Percentiles rank a stretch among this genome's conserved stretches.
phyloP scores from a whole-genome alignment of 1,284 basidiomycete genomes.

The Golubevia sp. region DNA sequence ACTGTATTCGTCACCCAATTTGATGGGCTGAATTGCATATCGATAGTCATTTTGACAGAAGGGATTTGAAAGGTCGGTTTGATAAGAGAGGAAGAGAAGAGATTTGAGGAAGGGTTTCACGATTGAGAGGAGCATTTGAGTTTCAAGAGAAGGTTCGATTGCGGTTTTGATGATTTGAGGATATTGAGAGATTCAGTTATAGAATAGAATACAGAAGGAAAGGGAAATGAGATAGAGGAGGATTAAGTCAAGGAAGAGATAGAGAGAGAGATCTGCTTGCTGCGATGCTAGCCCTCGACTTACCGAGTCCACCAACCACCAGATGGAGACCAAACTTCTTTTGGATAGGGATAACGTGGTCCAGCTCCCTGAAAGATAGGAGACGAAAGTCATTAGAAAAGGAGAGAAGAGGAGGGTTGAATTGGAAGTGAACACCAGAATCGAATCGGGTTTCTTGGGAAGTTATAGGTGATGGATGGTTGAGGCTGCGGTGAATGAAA shows the following conservation, averaged over 20 bases:
- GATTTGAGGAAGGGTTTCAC: background rate
- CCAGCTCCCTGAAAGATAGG: constrained; percentile 64
- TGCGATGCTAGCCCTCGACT: constrained; percentile 4
- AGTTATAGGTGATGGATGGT: too few species aligned
- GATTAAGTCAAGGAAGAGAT: background rate
- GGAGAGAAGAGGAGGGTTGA: too few species aligned
- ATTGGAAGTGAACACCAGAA: too few species aligned
- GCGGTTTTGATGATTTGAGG: too few species aligned
- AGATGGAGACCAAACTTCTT: constrained; percentile 68
- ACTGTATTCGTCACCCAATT: constrained; percentile 67
- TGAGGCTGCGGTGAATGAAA: too few species aligned
- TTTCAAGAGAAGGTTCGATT: too few species aligned
- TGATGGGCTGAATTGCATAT: constrained; percentile 55
- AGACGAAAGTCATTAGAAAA: too few species aligned
- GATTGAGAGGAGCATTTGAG: too few species aligned
- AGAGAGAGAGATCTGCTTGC: background rate
- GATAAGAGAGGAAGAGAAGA: background rate
- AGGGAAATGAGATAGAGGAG: background rate
- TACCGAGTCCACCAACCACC: constrained; percentile 68
- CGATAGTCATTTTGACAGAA: background rate
- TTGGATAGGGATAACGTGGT: constrained; percentile 67
- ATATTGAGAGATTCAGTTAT: background rate
- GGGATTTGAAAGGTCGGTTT: background rate
- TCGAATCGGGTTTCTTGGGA: too few species aligned
- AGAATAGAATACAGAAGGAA: background rate